These are phyloP conservation scores for Didymella lethalis DNA, from an alignment of 2,329 filamentous ascomycete species.

Conservation along the genomic window DNA sequence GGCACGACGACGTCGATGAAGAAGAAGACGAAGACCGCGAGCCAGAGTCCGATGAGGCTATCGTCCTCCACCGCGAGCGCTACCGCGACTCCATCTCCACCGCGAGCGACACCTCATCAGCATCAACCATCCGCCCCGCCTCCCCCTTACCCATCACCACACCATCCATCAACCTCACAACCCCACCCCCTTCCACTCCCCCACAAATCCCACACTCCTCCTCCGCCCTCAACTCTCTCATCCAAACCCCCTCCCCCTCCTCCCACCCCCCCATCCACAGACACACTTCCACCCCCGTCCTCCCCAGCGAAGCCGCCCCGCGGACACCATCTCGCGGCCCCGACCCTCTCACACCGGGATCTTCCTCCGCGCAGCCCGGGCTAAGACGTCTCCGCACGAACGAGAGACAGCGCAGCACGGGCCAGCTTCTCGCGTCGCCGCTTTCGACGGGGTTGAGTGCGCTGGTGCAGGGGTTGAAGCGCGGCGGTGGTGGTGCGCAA, in stretches of 20 bases:
- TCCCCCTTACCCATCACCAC: slow-evolving; percentile 36
- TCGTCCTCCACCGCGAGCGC: slow-evolving; percentile 52
- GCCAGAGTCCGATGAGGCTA: slow-evolving; percentile 53
- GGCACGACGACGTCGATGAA: slow-evolving; percentile 55
- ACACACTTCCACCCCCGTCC: slow-evolving; percentile 42
- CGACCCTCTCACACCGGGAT: too few species aligned
- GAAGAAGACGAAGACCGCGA: slow-evolving; percentile 64
- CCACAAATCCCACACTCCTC: slow-evolving; percentile 21
- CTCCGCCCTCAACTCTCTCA: slow-evolving; percentile 31
- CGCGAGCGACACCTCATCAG: slow-evolving; percentile 29
- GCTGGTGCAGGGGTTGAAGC: slow-evolving; percentile 70
- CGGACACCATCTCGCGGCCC: slow-evolving; percentile 19
- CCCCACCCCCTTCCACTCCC: slow-evolving; percentile 24
- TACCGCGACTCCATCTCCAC: slow-evolving; percentile 43
- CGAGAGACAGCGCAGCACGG: slow-evolving; percentile 46
- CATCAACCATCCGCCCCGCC: slow-evolving; percentile 34
- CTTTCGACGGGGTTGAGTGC: slow-evolving; percentile 67
- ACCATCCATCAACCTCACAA: slow-evolving; percentile 34
- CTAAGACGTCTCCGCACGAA: slow-evolving; percentile 42
- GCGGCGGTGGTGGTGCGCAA: slow-evolving; percentile 55
- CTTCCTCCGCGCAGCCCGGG: slow-evolving; percentile 27
- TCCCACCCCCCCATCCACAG: slow-evolving; percentile 27
- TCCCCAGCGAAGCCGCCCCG: slow-evolving; percentile 40
- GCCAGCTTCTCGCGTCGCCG: slow-evolving; percentile 67
- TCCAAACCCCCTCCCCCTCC: slow-evolving; percentile 42